Percentiles rank a stretch among this genome's conserved stretches.
phyloP scores from a whole-genome alignment of 768 basidiomycete species.

The Mycena floridula region DNA sequence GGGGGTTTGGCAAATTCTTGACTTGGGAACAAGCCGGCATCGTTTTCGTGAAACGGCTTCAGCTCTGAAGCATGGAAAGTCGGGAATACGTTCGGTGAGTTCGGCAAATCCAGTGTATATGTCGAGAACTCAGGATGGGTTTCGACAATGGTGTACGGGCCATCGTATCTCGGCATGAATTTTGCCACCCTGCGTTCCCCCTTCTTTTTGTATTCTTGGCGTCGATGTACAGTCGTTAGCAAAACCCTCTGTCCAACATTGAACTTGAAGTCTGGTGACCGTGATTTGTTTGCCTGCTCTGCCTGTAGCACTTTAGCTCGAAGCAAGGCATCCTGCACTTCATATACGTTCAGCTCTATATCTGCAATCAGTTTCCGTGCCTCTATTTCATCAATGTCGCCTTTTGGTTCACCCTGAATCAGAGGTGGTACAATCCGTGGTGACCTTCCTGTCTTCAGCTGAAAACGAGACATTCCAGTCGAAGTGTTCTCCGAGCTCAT shows the following conservation, averaged over 20 bases:
- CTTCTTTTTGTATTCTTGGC: constrained; percentile 20
- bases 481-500: constrained; percentile 18
- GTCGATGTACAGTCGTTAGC: constrained; percentile 26
- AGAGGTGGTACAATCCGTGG: constrained; percentile 15
- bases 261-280: constrained; percentile 14
- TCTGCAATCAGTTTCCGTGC: not conserved
- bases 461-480: constrained; percentile 17
- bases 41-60: no score
- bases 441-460: constrained; percentile 13
- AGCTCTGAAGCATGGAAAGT: constrained; percentile 24
- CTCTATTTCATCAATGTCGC: not conserved
- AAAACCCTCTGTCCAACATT: constrained; percentile 28
- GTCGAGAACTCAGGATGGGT: no score
- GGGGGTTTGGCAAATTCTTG: no score
- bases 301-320: constrained; percentile 23
- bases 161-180: no score
- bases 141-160: constrained; percentile 20
- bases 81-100: no score
- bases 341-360: constrained; percentile 9
- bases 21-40: no score
- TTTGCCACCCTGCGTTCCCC: no score
- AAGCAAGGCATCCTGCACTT: constrained; percentile 27
- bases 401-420: not conserved
- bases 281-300: constrained; percentile 20
- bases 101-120: constrained; percentile 10